Percentiles rank a stretch among this genome's conserved stretches.
phyloP scores from a whole-genome alignment of 306 rosid species.

The Citrullus amarus region DNA sequence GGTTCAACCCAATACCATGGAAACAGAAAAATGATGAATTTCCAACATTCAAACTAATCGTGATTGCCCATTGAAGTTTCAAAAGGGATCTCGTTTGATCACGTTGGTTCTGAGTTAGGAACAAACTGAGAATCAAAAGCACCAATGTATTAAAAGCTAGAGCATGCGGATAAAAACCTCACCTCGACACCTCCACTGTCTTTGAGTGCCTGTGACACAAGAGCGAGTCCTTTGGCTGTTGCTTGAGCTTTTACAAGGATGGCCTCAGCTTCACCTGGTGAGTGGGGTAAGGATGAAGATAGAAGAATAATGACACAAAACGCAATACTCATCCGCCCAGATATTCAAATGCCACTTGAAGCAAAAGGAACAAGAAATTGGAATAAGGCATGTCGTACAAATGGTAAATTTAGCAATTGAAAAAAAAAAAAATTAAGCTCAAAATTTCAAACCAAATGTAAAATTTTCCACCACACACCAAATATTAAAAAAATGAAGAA shows the following conservation, averaged over 20 bases:
- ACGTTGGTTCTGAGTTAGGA: neutral
- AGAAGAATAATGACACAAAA: slow-evolving; percentile 4
- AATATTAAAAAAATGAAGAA: neutral
- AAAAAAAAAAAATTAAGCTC: neutral
- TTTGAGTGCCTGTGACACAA: slow-evolving; percentile 57
- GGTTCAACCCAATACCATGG: neutral
- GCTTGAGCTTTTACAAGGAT: slow-evolving; percentile 88
- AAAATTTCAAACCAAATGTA: neutral
- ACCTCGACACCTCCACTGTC: slow-evolving; percentile 88
- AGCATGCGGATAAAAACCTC: slow-evolving; percentile 17
- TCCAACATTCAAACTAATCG: neutral
- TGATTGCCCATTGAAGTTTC: neutral
- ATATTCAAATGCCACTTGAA: neutral
- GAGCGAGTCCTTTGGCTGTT: slow-evolving; percentile 68
- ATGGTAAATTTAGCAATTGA: neutral
- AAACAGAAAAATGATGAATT: neutral
- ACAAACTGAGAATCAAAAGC: neutral
- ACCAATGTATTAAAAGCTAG: neutral
- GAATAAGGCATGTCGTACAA: neutral
- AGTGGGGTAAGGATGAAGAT: slow-evolving; percentile 11
- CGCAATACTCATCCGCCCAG: neutral
- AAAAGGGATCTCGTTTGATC: neutral
- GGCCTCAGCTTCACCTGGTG: slow-evolving; percentile 92
- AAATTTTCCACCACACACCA: neutral
- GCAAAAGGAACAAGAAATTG: neutral